These are phyloP conservation scores for Inga laurina DNA, from an alignment of 306 rosid genomes.

Conservation along the genomic window DNA sequence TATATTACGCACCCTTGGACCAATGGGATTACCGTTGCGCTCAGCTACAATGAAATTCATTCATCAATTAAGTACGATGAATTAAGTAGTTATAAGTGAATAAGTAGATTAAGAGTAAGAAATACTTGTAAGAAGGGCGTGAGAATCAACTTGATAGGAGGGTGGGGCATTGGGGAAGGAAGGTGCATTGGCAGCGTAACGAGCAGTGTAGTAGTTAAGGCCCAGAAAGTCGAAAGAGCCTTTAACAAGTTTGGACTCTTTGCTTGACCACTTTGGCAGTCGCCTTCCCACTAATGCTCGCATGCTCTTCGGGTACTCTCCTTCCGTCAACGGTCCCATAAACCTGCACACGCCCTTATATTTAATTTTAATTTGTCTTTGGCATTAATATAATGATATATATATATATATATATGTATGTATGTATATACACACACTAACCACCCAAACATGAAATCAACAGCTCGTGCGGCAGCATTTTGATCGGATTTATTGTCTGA, in stretches of 20 bases:
- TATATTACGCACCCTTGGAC: conserved; percentile 24
- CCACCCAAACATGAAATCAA: conserved; percentile 78
- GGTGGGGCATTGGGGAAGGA: not conserved
- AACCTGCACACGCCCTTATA: not conserved
- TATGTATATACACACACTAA: conserved; percentile 11
- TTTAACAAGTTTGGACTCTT: not conserved
- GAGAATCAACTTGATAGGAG: not conserved
- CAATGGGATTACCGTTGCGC: conserved; percentile 31
- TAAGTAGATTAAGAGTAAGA: not conserved
- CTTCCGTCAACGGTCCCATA: not conserved
- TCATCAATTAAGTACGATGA: too few species aligned
- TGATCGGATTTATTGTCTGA: conserved; percentile 28
- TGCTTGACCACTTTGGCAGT: not conserved
- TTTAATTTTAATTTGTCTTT: too few species aligned
- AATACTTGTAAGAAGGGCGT: not conserved
- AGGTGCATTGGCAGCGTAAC: not conserved
- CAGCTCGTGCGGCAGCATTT: conserved; percentile 47
- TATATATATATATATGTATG: too few species aligned
- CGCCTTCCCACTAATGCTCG: not conserved
- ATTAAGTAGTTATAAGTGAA: too few species aligned
- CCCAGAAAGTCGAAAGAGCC: conserved; percentile 19
- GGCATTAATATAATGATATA: too few species aligned
- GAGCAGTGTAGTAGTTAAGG: conserved; percentile 15
- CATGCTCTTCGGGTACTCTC: not conserved
- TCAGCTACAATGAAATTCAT: not conserved